These are phyloP conservation scores for Silene conica DNA, from an alignment of 148 eudicot genomes.

Conservation along the genomic window DNA sequence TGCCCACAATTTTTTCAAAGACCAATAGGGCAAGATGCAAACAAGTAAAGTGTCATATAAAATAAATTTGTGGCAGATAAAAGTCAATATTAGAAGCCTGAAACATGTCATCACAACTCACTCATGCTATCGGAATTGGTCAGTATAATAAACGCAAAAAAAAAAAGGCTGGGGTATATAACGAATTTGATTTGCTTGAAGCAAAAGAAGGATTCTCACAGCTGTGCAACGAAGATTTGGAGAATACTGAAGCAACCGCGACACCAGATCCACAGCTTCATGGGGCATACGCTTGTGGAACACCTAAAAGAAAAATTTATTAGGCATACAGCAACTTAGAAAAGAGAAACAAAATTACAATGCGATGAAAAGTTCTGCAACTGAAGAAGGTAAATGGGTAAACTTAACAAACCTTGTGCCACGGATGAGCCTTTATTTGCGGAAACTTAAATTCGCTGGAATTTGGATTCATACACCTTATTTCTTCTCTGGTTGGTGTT, in stretches of 20 bases:
- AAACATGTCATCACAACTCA: neutral
- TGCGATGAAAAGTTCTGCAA: neutral
- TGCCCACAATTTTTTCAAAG: neutral
- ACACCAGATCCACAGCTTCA: conserved; percentile 86
- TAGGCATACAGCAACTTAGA: neutral
- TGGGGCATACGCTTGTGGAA: conserved; percentile 74
- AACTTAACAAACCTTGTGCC: conserved; percentile 73
- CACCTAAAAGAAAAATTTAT: conserved; percentile 38
- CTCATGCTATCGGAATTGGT: neutral
- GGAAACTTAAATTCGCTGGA: conserved; percentile 86
- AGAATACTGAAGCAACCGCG: conserved; percentile 84
- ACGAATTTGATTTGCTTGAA: neutral
- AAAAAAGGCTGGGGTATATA: neutral
- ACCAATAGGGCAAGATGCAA: neutral
- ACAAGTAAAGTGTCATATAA: too few species aligned
- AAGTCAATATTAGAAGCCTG: neutral
- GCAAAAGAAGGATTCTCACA: conserved; percentile 38
- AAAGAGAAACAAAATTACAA: neutral
- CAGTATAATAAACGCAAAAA: neutral
- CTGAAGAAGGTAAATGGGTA: neutral
- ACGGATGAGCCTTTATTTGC: conserved; percentile 97
- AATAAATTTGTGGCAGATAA: too few species aligned
- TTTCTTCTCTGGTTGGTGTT: conserved; percentile 89
- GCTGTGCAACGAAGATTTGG: conserved; percentile 78
- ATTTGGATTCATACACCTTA: conserved; percentile 88